Evolutionary conservation across 2,329 filamentous ascomycete genomes (phyloP).

Genomic region (Coleophoma crateriformis): DNA sequence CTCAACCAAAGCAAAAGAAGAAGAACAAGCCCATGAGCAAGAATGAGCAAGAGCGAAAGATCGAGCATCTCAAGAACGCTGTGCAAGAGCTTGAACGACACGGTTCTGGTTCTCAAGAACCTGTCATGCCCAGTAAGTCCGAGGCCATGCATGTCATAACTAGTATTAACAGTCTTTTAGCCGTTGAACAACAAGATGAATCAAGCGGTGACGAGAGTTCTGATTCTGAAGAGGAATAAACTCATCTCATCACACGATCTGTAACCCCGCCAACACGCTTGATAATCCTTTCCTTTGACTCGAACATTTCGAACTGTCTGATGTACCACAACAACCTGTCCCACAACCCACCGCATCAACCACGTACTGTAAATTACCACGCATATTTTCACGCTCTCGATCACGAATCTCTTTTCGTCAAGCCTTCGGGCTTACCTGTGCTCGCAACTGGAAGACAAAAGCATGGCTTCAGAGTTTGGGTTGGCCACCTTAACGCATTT

Average conservation of each 20-base stretch:
- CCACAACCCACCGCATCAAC: neutral
- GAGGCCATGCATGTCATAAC: neutral
- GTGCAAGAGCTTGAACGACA: constrained; percentile 38
- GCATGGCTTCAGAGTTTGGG: neutral
- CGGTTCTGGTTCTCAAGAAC: constrained; percentile 31
- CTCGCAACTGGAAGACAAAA: neutral
- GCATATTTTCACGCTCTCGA: neutral
- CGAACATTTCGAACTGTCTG: neutral
- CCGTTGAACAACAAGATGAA: constrained; percentile 30
- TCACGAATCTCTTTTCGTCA: neutral
- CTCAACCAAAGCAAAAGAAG: constrained; percentile 37
- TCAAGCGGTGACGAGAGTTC: constrained; percentile 48
- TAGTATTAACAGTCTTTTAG: constrained; percentile 5
- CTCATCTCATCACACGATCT: neutral
- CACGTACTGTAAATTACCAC: neutral
- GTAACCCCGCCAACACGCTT: neutral
- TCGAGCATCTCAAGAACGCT: constrained; percentile 56
- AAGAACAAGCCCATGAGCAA: constrained; percentile 74
- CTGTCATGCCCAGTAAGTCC: constrained; percentile 26
- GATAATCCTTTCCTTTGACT: neutral
- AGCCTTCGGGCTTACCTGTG: neutral
- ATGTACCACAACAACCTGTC: neutral
- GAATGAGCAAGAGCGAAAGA: constrained; percentile 62
- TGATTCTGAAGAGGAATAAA: constrained; percentile 43
- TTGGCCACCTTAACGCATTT: too few relatives aligned